Evolutionary conservation across 2,329 filamentous ascomycete species (phyloP).

Genomic region (Alternaria alternata): DNA sequence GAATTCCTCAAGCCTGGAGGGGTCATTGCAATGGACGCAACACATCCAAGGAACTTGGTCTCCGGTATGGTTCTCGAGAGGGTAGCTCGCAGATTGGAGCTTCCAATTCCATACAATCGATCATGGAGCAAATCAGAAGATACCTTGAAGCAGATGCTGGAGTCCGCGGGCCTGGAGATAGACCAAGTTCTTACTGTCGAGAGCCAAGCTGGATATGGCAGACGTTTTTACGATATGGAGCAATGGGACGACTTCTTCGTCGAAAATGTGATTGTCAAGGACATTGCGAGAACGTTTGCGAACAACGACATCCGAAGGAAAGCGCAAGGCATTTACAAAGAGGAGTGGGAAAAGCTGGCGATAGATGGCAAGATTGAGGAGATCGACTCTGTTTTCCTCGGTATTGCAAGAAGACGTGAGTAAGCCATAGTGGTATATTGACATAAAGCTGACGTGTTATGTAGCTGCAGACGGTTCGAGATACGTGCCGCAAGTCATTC

Average conservation of each 20-base stretch:
- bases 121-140: constrained; percentile 46
- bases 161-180: constrained; percentile 48
- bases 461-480: constrained; percentile 38
- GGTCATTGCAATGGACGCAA: constrained; percentile 50
- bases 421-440: neutral
- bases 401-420: constrained; percentile 45
- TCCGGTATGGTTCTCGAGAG: constrained; percentile 51
- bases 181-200: constrained; percentile 42
- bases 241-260: constrained; percentile 50
- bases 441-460: constrained; percentile 10
- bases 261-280: constrained; percentile 39
- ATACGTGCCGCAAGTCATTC: constrained; percentile 17
- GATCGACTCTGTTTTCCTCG: constrained; percentile 52
- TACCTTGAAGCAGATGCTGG: constrained; percentile 42
- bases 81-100: constrained; percentile 42
- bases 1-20: constrained; percentile 53
- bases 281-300: constrained; percentile 36
- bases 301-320: constrained; percentile 42
- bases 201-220: constrained; percentile 45
- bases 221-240: constrained; percentile 37
- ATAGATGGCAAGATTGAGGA: constrained; percentile 50
- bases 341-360: constrained; percentile 51
- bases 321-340: constrained; percentile 45
- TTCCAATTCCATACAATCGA: constrained; percentile 49
- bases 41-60: constrained; percentile 50